These are phyloP conservation scores for Pyracantha coccinea DNA, from an alignment of 331 rosid genomes.

Conservation along the genomic window DNA sequence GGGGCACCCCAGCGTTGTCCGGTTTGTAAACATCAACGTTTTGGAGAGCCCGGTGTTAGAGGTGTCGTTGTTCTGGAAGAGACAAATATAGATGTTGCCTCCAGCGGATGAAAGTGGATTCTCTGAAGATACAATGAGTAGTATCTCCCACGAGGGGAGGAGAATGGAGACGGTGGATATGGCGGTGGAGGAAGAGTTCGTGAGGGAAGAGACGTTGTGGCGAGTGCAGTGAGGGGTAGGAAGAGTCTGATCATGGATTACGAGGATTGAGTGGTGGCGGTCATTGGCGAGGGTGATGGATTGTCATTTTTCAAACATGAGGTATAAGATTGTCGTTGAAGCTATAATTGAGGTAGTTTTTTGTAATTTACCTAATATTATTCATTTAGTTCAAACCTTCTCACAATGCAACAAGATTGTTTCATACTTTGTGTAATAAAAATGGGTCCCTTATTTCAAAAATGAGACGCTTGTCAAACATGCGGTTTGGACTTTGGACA, in stretches of 20 bases:
- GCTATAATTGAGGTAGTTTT: too few species aligned
- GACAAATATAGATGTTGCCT: constrained; percentile 18
- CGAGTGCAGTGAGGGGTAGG: constrained; percentile 16
- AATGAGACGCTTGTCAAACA: too few species aligned
- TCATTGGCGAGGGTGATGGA: neutral
- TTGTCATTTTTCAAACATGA: too few species aligned
- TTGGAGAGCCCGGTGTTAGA: constrained; percentile 38
- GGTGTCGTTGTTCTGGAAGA: constrained; percentile 35
- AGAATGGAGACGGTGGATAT: constrained; percentile 35
- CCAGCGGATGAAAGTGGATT: constrained; percentile 1
- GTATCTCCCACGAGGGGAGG: constrained; percentile 58
- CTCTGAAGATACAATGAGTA: constrained; percentile 26
- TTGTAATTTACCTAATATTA: too few species aligned
- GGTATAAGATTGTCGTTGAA: too few species aligned
- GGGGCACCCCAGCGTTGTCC: constrained; percentile 35
- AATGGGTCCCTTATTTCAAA: too few species aligned
- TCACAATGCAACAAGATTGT: too few species aligned
- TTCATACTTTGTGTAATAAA: too few species aligned
- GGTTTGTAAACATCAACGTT: constrained; percentile 14
- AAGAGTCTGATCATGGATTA: too few species aligned
- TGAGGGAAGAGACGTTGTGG: constrained; percentile 33
- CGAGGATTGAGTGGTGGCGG: too few species aligned
- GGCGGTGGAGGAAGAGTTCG: neutral
- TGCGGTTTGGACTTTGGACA: too few species aligned
- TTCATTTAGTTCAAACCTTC: too few species aligned